Conservation (phyloP, 768 basidiomycete genomes). For the Crassisporium funariophilum region DNA sequence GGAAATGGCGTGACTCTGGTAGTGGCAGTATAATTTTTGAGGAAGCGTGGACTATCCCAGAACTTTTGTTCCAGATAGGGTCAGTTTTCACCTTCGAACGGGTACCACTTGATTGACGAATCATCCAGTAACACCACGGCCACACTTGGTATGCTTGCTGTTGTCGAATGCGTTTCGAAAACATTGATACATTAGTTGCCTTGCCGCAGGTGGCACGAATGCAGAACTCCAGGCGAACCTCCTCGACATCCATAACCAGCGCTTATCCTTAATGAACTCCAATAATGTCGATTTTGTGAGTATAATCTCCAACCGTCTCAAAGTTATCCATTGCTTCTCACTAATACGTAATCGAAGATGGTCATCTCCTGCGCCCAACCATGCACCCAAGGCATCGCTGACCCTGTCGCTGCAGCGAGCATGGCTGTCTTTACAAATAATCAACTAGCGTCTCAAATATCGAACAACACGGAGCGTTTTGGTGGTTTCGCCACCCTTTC, state of each 20-base stretch:
- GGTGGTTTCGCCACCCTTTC: slow-evolving; percentile 44
- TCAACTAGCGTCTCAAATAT: slow-evolving; percentile 35
- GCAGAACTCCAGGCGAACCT: slow-evolving; percentile 34
- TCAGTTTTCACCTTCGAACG: slow-evolving; percentile 8
- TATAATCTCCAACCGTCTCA: neutral
- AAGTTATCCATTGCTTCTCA: neutral
- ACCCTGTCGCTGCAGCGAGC: slow-evolving; percentile 32
- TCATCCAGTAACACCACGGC: slow-evolving; percentile 15
- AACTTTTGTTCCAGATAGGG: slow-evolving; percentile 29
- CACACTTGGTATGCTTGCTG: slow-evolving; percentile 19
- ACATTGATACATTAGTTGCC: neutral
- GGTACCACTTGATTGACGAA: neutral
- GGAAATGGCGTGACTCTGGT: slow-evolving; percentile 35
- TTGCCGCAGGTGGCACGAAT: slow-evolving; percentile 27
- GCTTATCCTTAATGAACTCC: slow-evolving; percentile 36
- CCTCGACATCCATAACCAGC: slow-evolving; percentile 41
- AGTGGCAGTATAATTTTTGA: slow-evolving; percentile 40
- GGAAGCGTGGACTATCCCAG: slow-evolving; percentile 42
- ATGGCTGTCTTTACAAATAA: slow-evolving; percentile 40
- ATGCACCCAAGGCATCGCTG: slow-evolving; percentile 41
- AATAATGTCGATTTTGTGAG: slow-evolving; percentile 41
- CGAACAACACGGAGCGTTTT: slow-evolving; percentile 42
- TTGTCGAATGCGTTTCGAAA: neutral
- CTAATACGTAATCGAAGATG: slow-evolving; percentile 27
- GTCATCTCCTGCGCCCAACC: slow-evolving; percentile 40